A percentile compares a stretch with the other conserved stretches of the same genome.
Conservation (phyloP, 1,139 yeast genomes). For the Lizanozyma gosingica region DNA sequence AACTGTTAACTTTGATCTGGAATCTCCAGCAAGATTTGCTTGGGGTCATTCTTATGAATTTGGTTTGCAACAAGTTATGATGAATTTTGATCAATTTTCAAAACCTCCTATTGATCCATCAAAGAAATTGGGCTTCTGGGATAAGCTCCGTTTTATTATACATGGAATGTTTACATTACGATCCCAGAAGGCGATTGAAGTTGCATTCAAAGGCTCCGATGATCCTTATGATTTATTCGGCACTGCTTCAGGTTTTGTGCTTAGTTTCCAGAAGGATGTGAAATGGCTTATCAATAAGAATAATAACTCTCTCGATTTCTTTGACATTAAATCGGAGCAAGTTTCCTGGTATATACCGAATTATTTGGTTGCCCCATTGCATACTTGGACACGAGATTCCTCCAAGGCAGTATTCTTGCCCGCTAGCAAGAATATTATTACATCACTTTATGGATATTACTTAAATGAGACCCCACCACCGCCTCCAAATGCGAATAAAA, state of each 20-base stretch:
- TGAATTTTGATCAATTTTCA: slow-evolving; percentile 73
- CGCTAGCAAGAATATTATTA: slow-evolving; percentile 30
- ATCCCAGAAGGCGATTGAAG: slow-evolving; percentile 38
- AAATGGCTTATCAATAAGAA: slow-evolving; percentile 32
- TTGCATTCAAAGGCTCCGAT: slow-evolving; percentile 41
- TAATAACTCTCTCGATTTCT: slow-evolving; percentile 30
- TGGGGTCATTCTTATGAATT: slow-evolving; percentile 89
- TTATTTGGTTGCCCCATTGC: slow-evolving; percentile 47
- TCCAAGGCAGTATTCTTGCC: slow-evolving; percentile 36
- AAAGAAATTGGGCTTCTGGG: slow-evolving; percentile 50
- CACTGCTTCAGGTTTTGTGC: slow-evolving; percentile 31
- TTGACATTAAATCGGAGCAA: slow-evolving; percentile 27
- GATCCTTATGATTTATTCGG: slow-evolving; percentile 37
- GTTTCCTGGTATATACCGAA: slow-evolving; percentile 50
- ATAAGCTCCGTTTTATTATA: slow-evolving; percentile 38
- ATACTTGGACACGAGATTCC: slow-evolving; percentile 53
- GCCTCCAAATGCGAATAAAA: slow-evolving; percentile 11
- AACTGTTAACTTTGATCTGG: slow-evolving; percentile 45
- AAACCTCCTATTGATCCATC: slow-evolving; percentile 71
- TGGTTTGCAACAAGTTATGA: slow-evolving; percentile 74
- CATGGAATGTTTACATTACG: slow-evolving; percentile 36
- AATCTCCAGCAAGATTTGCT: slow-evolving; percentile 56
- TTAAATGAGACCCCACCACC: slow-evolving; percentile 18
- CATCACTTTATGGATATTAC: slow-evolving; percentile 46
- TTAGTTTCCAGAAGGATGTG: slow-evolving; percentile 29